These are phyloP conservation scores for Castanea mollissima DNA, from an alignment of 306 rosid species.

Conservation along the genomic window DNA sequence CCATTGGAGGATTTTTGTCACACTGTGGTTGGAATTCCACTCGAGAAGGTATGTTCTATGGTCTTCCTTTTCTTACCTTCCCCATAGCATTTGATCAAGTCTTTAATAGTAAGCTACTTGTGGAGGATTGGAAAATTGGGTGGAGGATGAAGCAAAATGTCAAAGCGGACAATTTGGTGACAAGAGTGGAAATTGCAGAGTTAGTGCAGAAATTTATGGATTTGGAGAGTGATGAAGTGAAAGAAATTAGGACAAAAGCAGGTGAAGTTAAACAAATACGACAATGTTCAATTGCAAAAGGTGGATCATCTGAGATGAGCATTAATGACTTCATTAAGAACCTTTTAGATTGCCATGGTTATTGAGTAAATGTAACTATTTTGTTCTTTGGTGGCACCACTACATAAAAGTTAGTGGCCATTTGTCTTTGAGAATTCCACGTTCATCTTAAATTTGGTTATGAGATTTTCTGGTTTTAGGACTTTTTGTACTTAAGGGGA, in stretches of 20 bases:
- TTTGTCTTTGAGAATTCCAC: too few relatives aligned
- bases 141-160: not conserved
- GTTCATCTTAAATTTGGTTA: too few relatives aligned
- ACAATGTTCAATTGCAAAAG: not conserved
- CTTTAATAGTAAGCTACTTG: not conserved
- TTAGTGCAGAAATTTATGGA: not conserved
- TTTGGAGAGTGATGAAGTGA: not conserved
- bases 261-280: not conserved
- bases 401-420: too few relatives aligned
- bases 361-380: too few relatives aligned
- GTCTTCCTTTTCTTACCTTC: not conserved
- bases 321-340: too few relatives aligned
- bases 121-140: not conserved
- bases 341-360: too few relatives aligned
- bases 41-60: not conserved
- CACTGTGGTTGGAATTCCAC: slow-evolving; percentile 3
- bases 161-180: not conserved
- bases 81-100: not conserved
- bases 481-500: too few relatives aligned
- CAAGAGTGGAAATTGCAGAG: not conserved
- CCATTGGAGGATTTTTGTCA: not conserved
- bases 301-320: not conserved
- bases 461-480: too few relatives aligned
- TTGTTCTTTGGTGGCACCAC: too few relatives aligned
- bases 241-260: not conserved